These are phyloP conservation scores for Colletotrichum trifolii DNA, from an alignment of 2,329 filamentous ascomycete species.

Conservation along the genomic window DNA sequence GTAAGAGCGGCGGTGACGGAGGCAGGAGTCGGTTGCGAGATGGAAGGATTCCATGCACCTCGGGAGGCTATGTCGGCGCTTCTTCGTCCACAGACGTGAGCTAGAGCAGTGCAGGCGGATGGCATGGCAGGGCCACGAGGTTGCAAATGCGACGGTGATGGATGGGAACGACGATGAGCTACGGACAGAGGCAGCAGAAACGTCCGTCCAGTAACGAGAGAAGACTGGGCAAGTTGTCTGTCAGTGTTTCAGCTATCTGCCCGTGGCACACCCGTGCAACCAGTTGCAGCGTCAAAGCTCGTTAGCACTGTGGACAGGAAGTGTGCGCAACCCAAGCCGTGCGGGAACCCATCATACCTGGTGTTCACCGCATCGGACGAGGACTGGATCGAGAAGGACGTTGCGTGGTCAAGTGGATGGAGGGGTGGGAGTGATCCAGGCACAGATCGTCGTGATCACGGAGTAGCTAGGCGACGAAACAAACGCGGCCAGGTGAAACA, in stretches of 20 bases:
- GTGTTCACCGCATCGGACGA: conserved; percentile 33
- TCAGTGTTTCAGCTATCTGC: conserved; percentile 38
- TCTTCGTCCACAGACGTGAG: conserved; percentile 24
- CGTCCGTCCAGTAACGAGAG: conserved; percentile 23
- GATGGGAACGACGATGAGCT: conserved; percentile 6
- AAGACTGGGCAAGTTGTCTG: conserved; percentile 35
- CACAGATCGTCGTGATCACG: conserved; percentile 30
- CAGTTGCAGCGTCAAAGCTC: conserved; percentile 30
- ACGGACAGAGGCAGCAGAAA: conserved; percentile 4
- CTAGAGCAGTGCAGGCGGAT: conserved; percentile 30
- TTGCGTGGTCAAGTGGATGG: conserved; percentile 15
- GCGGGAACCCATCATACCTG: conserved; percentile 25
- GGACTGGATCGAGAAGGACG: conserved; percentile 28
- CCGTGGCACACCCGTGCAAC: conserved; percentile 28
- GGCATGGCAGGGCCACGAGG: conserved; percentile 29
- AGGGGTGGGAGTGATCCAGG: conserved; percentile 15
- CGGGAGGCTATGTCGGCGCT: conserved; percentile 36
- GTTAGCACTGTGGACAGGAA: conserved; percentile 13
- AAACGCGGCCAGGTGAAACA: conserved; percentile 36
- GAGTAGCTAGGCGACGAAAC: conserved; percentile 28
- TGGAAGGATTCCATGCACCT: conserved; percentile 35
- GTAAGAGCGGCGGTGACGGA: conserved; percentile 13
- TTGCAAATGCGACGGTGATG: conserved; percentile 16
- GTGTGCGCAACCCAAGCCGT: conserved; percentile 24
- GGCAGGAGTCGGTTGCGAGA: conserved; percentile 31